Evolutionary conservation across 164 flowering plant species (phyloP).

Genomic region (Berberis vulgaris): DNA sequence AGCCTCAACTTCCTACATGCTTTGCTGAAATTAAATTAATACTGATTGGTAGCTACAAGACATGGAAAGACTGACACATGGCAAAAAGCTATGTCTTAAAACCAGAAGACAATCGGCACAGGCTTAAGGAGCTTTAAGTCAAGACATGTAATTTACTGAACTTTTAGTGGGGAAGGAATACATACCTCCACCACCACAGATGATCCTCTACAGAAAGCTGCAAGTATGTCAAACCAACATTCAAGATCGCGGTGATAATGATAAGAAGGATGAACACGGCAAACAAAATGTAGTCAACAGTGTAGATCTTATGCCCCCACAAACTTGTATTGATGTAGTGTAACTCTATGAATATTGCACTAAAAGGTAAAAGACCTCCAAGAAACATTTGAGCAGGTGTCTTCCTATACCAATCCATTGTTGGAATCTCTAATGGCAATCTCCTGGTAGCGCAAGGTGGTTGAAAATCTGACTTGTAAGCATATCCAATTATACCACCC

Average conservation of each 20-base stretch:
- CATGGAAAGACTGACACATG: too few species aligned
- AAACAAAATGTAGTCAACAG: constrained; percentile 38
- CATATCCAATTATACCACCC: constrained; percentile 53
- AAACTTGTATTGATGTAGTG: constrained; percentile 52
- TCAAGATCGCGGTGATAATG: constrained; percentile 43
- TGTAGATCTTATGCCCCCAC: constrained; percentile 69
- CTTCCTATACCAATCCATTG: constrained; percentile 54
- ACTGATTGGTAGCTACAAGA: too few species aligned
- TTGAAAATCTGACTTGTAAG: constrained; percentile 35
- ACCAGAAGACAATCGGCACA: too few species aligned
- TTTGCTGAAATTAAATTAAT: too few species aligned
- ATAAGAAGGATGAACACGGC: constrained; percentile 48
- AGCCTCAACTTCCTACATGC: too few species aligned
- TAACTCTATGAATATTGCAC: constrained; percentile 59
- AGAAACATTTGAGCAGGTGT: constrained; percentile 59
- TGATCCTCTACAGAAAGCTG: constrained; percentile 76
- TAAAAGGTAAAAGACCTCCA: constrained; percentile 62
- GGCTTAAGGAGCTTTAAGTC: background rate
- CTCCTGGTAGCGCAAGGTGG: constrained; percentile 49
- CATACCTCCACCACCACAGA: constrained; percentile 96
- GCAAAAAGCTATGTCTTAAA: too few species aligned
- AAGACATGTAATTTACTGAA: background rate
- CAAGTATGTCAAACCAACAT: constrained; percentile 58
- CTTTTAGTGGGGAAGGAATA: background rate
- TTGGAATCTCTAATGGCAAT: constrained; percentile 51